Percentiles rank a stretch among this genome's conserved stretches.
Evolutionary conservation across 257 asterid genomes (phyloP).

Genomic region (Anisodus acutangulus): DNA sequence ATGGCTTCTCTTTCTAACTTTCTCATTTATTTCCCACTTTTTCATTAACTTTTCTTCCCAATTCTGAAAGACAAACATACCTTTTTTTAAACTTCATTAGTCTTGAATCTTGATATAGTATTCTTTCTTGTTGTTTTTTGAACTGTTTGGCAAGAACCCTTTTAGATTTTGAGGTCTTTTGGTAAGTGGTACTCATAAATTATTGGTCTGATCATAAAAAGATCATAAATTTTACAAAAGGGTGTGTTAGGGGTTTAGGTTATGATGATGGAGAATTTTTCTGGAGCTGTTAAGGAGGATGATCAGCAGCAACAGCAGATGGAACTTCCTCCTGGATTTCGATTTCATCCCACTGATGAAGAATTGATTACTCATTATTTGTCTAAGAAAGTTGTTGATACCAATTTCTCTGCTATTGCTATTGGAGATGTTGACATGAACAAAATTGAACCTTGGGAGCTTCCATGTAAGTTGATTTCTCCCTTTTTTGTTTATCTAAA

Average conservation of each 20-base stretch:
- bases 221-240: not conserved
- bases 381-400: constrained; percentile 53
- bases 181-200: too few relatives aligned
- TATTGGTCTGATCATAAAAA: not conserved
- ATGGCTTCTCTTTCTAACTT: constrained; percentile 32
- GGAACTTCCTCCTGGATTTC: constrained; percentile 76
- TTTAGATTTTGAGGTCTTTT: not conserved
- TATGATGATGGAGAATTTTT: constrained; percentile 48
- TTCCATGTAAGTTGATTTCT: constrained; percentile 59
- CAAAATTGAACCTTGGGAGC: constrained; percentile 80
- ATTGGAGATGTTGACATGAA: constrained; percentile 84
- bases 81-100: constrained; percentile 17
- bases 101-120: constrained; percentile 19
- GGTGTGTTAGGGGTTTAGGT: not conserved
- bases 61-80: not conserved
- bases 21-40: constrained; percentile 32
- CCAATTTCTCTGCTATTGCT: constrained; percentile 54
- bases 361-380: constrained; percentile 76
- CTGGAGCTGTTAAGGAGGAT: constrained; percentile 37
- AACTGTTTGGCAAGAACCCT: constrained; percentile 22
- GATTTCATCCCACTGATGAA: constrained; percentile 83
- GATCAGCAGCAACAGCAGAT: constrained; percentile 39
- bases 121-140: not conserved
- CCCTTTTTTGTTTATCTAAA: not conserved
- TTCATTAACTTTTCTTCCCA: constrained; percentile 22